Conservation (phyloP, 2,329 filamentous ascomycete species). For the Fusarium haematococcum region DNA sequence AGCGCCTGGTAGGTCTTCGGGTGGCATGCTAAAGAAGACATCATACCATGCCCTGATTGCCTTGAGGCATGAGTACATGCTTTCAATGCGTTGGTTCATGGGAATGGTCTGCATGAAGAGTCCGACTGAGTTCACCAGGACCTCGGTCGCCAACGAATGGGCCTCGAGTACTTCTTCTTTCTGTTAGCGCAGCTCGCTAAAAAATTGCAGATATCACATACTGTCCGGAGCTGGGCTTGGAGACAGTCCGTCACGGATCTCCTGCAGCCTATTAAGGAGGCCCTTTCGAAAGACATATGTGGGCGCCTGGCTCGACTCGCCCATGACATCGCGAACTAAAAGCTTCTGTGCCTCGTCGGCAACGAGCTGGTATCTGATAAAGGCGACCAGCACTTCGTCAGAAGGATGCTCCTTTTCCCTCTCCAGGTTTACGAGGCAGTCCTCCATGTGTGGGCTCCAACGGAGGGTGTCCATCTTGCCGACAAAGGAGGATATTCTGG, state of each 20-base stretch:
- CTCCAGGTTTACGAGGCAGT: slow-evolving; percentile 62
- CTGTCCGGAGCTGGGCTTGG: slow-evolving; percentile 41
- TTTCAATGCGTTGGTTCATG: slow-evolving; percentile 47
- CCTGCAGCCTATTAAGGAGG: slow-evolving; percentile 45
- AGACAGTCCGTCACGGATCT: slow-evolving; percentile 41
- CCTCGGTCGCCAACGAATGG: slow-evolving; percentile 47
- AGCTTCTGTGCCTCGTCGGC: slow-evolving; percentile 53
- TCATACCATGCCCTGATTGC: slow-evolving; percentile 53
- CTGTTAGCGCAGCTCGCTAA: slow-evolving; percentile 7
- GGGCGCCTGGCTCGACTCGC: slow-evolving; percentile 42
- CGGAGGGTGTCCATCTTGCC: slow-evolving; percentile 62
- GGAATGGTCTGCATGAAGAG: slow-evolving; percentile 49
- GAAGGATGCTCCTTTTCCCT: slow-evolving; percentile 58
- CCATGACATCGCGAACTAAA: slow-evolving; percentile 46
- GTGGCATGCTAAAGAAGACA: slow-evolving; percentile 49
- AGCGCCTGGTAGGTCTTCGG: slow-evolving; percentile 45
- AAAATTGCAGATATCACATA: slow-evolving; percentile 32
- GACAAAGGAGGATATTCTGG: slow-evolving; percentile 53
- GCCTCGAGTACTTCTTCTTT: slow-evolving; percentile 46
- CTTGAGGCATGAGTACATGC: slow-evolving; percentile 52
- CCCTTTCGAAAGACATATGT: slow-evolving; percentile 50
- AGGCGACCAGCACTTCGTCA: slow-evolving; percentile 59
- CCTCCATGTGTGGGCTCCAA: slow-evolving; percentile 71
- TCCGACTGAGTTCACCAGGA: slow-evolving; percentile 49
- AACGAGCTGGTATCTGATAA: slow-evolving; percentile 54